Base-by-base conservation (phyloP, 345 rosid genomes). In the Erodium maritimum region DNA sequence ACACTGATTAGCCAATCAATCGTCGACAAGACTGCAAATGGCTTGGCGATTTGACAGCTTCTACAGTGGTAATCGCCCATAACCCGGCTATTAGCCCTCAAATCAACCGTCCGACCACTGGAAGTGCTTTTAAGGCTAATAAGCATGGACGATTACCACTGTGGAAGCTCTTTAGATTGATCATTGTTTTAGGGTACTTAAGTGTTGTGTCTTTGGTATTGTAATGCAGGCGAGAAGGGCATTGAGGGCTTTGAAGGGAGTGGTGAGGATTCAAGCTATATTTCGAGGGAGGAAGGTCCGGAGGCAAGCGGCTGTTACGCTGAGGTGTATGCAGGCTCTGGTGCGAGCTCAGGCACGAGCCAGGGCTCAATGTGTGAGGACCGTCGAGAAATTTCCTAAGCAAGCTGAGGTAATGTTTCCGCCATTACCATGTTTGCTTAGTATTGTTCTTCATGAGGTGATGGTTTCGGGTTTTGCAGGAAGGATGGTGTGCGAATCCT, bases 291-390 rank as follows among this genome's bases (percentile, higher is more conserved):
- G 88, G 55, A 79, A 83, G 58, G 99, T 93, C 53, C 68, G 97
- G 53, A 89, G 82, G 69, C 97, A 93, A 77, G 97, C 97, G 37
- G 91, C 88, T n/a, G 86, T 93, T 68, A 83, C 97, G 34, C 79
- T 89, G 12, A 74, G 87, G 80, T 87, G 97, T 66, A 93, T 93
- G 97, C 96, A 93, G 68, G 97, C 99, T 73, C 95, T 89, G 64
- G 91, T 93, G 19, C 72, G 95, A 59, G 95, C 81, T 54, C 97
- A 93, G 71, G 84, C 88, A 63, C 82, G 80, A 19, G 84, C 81
- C 2, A 77, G 94, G 65, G 90, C 90, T 18, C 81, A 76, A 24
- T 74, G 55, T 60, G 75, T 56, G 22, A 61, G 63, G 22, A 69
- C 62, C 18, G 73, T 67, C 46, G 58, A 17, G 10, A 55, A 59